Percentiles rank a stretch among this genome's conserved stretches.
Evolutionary conservation across 179 eudicot genomes (phyloP).

Genomic region (Vitellaria paradoxa): DNA sequence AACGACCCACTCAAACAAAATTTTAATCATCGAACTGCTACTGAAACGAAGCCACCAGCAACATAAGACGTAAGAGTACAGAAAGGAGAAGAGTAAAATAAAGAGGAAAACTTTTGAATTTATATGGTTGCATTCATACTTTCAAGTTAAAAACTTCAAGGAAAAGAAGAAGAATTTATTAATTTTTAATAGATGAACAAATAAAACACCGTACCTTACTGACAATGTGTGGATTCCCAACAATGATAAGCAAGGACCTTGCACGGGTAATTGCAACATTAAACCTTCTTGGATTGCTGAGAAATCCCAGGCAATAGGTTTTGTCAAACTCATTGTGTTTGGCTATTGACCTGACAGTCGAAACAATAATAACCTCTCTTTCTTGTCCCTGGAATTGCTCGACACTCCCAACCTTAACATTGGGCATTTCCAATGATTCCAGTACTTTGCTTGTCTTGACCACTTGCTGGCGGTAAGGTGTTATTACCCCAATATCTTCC

Average conservation of each 20-base stretch:
- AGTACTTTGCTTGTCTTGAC: slow-evolving; percentile 55
- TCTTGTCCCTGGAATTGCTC: slow-evolving; percentile 91
- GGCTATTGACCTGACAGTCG: slow-evolving; percentile 73
- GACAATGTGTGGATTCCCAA: slow-evolving; percentile 80
- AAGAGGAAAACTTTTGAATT: neutral
- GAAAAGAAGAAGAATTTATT: neutral
- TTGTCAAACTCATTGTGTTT: slow-evolving; percentile 69
- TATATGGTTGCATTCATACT: neutral
- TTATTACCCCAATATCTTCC: slow-evolving; percentile 63
- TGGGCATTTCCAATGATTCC: slow-evolving; percentile 31
- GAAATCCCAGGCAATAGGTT: slow-evolving; percentile 59
- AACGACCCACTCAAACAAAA: too few relatives aligned
- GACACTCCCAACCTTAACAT: slow-evolving; percentile 73
- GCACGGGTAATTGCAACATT: slow-evolving; percentile 83
- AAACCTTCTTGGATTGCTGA: slow-evolving; percentile 76
- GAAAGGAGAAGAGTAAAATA: too few relatives aligned
- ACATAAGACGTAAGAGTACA: too few relatives aligned
- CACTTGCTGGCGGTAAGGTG: slow-evolving; percentile 80
- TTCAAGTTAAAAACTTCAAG: neutral
- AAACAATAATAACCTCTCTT: slow-evolving; percentile 59
- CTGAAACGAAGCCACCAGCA: neutral
- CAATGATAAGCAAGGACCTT: slow-evolving; percentile 59
- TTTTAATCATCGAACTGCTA: too few relatives aligned
- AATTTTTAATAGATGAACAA: neutral
- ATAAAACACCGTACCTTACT: slow-evolving; percentile 44